phyloP scores from a whole-genome alignment of 2,329 filamentous ascomycete species.

The Penicillium crustosum region DNA sequence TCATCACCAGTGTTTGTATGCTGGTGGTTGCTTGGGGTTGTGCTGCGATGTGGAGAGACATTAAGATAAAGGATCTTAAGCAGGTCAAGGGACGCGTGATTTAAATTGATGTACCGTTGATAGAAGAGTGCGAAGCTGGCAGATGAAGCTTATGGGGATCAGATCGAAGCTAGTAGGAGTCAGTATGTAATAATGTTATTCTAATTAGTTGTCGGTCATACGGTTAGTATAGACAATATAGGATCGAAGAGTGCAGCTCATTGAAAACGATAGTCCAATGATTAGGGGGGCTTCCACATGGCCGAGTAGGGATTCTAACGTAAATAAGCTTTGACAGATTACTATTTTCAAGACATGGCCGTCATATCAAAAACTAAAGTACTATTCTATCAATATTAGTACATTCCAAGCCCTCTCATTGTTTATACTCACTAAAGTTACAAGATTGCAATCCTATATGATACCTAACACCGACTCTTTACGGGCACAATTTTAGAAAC shows the following conservation, averaged over 20 bases:
- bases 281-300: not conserved
- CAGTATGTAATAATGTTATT: not conserved
- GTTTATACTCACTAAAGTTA: too few species aligned
- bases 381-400: not conserved
- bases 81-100: conserved; percentile 9
- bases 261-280: not conserved
- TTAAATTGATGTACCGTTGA: not conserved
- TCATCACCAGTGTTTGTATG: conserved; percentile 51
- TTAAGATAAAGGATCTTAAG: conserved; percentile 7
- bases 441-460: too few species aligned
- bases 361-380: not conserved
- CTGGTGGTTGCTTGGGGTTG: conserved; percentile 40
- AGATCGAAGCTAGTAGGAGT: not conserved
- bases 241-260: not conserved
- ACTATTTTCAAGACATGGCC: too few species aligned
- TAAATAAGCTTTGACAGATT: not conserved
- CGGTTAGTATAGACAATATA: not conserved
- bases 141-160: not conserved
- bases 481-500: too few species aligned
- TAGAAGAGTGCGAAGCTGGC: too few species aligned
- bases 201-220: not conserved
- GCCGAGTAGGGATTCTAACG: not conserved
- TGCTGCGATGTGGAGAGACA: conserved; percentile 5
- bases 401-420: not conserved
- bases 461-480: too few species aligned